phyloP scores from a whole-genome alignment of 208 protist species.

The Leishmania mexicana region DNA sequence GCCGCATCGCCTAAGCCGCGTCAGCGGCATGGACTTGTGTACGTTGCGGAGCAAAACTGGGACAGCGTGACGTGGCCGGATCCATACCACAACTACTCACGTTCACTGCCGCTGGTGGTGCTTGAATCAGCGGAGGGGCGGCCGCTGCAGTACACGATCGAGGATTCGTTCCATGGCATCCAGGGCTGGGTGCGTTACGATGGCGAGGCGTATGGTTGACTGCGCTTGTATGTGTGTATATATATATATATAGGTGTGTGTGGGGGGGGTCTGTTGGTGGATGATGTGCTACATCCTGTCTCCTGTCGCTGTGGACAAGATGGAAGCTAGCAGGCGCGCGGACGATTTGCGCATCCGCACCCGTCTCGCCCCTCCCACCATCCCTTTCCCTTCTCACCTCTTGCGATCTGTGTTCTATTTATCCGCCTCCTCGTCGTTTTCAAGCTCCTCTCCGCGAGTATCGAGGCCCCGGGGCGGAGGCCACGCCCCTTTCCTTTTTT shows the following conservation, averaged over 20 bases:
- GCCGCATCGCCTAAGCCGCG: neutral
- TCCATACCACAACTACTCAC: conserved; percentile 74
- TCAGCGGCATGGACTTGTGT: conserved; percentile 22
- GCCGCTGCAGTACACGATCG: conserved; percentile 22
- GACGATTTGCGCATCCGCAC: neutral
- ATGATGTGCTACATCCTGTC: neutral
- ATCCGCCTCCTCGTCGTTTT: neutral
- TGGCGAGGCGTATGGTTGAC: neutral
- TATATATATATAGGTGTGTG: neutral
- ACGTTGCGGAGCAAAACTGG: conserved; percentile 90
- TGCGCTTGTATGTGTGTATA: neutral
- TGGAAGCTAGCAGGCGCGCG: neutral
- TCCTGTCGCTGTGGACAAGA: neutral
- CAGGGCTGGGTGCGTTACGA: conserved; percentile 48
- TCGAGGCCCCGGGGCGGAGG: neutral
- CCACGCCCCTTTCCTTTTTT: neutral
- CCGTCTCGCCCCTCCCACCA: neutral
- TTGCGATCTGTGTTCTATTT: neutral
- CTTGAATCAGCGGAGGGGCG: neutral
- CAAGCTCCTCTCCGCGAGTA: neutral
- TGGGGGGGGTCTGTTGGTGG: neutral
- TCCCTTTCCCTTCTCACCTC: neutral
- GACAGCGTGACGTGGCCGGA: conserved; percentile 57
- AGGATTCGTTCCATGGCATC: conserved; percentile 30
- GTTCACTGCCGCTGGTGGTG: conserved; percentile 24